A percentile compares a stretch with the other conserved stretches of the same genome.
Evolutionary conservation across 495 filamentous ascomycete species (phyloP).

Genomic region (Podospora didyma): DNA sequence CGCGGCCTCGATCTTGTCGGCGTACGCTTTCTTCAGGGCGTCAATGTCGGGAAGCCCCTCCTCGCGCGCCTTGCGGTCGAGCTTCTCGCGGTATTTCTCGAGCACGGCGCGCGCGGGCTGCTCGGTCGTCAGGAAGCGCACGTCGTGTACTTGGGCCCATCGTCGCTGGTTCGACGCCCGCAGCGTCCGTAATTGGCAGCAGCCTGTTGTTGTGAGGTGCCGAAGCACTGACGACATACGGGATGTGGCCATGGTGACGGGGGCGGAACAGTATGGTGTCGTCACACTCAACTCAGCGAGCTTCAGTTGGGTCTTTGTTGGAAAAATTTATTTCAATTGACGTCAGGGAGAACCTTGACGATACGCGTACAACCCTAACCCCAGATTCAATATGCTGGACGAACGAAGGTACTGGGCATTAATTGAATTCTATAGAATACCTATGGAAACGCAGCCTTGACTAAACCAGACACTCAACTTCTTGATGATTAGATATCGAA

Average conservation of each 20-base stretch:
- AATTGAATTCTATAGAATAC: too few relatives aligned
- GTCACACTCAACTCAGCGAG: not conserved
- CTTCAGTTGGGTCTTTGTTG: not conserved
- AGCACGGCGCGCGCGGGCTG: conserved; percentile 55
- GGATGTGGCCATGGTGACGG: conserved; percentile 23
- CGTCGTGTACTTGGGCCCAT: conserved; percentile 89
- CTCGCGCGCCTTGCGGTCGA: conserved; percentile 75
- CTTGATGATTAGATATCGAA: too few relatives aligned
- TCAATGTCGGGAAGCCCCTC: conserved; percentile 71
- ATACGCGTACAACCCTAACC: not conserved
- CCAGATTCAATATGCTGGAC: not conserved
- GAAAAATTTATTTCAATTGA: not conserved
- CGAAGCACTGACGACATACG: conserved; percentile 34
- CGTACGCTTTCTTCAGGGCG: conserved; percentile 76
- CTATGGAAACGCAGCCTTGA: too few relatives aligned
- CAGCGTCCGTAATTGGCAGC: conserved; percentile 19
- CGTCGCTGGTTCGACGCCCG: conserved; percentile 57
- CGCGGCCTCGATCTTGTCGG: conserved; percentile 69
- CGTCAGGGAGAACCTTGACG: not conserved
- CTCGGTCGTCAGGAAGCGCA: conserved; percentile 73
- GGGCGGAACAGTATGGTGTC: not conserved
- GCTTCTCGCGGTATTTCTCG: conserved; percentile 85
- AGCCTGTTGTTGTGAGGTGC: conserved; percentile 21
- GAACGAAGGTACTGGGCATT: not conserved
- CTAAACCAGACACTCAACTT: too few relatives aligned